phyloP scores from a whole-genome alignment of 805 yeast genomes.

The Lachancea lanzarotensis region DNA sequence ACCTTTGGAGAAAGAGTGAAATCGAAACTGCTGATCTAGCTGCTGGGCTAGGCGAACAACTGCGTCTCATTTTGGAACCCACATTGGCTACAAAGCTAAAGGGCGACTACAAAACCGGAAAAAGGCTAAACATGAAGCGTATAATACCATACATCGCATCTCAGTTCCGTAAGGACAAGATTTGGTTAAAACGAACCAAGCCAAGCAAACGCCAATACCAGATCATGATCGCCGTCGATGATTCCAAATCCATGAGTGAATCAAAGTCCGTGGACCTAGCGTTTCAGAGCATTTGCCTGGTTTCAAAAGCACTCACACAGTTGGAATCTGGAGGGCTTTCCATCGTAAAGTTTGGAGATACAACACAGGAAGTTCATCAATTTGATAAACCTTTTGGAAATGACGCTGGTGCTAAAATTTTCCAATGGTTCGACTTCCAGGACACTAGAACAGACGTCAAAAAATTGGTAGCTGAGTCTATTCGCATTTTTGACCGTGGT shows the following conservation, averaged over 20 bases:
- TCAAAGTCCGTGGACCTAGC: conserved; percentile 86
- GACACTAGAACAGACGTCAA: conserved; percentile 82
- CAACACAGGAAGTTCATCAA: conserved; percentile 77
- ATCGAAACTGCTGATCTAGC: conserved; percentile 81
- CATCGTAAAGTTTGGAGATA: conserved; percentile 84
- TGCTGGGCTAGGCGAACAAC: conserved; percentile 83
- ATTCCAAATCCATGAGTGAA: conserved; percentile 95
- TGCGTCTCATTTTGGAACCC: conserved; percentile 88
- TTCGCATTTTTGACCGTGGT: conserved; percentile 62
- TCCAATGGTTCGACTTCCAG: conserved; percentile 86
- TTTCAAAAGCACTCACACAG: conserved; percentile 87
- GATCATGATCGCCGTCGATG: conserved; percentile 95
- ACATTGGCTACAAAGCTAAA: conserved; percentile 89
- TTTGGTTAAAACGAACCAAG: conserved; percentile 95
- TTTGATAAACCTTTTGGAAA: conserved; percentile 79
- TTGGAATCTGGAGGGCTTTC: conserved; percentile 91
- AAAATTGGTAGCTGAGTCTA: conserved; percentile 62
- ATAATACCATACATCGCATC: conserved; percentile 97
- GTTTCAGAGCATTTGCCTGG: conserved; percentile 88
- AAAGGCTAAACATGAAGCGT: conserved; percentile 92
- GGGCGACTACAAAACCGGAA: conserved; percentile 97
- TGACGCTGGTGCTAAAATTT: conserved; percentile 75
- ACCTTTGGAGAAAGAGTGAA: conserved; percentile 78
- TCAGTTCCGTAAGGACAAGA: conserved; percentile 93
- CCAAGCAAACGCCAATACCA: conserved; percentile 97